Base-by-base conservation (phyloP, 2,329 filamentous ascomycete genomes). In the Alternaria sp. region DNA sequence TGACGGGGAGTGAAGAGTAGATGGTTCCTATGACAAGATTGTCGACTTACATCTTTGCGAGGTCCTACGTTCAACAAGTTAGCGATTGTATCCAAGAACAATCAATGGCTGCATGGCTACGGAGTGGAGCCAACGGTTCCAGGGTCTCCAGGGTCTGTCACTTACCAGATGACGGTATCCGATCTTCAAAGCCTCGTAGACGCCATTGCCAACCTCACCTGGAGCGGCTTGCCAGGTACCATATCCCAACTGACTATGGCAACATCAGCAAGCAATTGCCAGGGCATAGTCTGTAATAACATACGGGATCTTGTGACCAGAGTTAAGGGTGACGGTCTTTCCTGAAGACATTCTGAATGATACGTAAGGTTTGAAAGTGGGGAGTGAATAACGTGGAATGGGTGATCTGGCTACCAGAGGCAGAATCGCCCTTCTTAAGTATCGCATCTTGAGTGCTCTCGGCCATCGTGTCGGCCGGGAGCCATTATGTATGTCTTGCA, bases 271-370 rank as follows among this genome's bases (percentile, higher is more conserved):
- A 22, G 3, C n/a, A 43, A 20, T 16, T 22, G 22, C 5, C 47
- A 36, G 20, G 7, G 32, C 1, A 20, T 1, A 12, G 12, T 1
- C 4, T 39, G 32, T 5, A 57, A 89, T 89, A 68, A 61, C 70
- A 11, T 66, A 74, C 71, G 73, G 90, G 67, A 95, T 75, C 62
- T 73, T 73, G 65, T 67, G 26, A 54, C 73, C 73, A 28, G 69
- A 70, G 64, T 67, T 75, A 42, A 75, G 69, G 16, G 67, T 74
- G 36, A 71, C 65, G n/a, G 70, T 75, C 70, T 78, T 72, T 67
- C 79, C 78, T 54, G 77, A 70, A 57, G 69, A 70, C 70, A 75
- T 74, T 52, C 41, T 75, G 69, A 63, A 57, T 30, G 48, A 51
- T 55, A 42, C 32, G 38, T 59, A 52, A 41, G 42, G n/a, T 51